Conservation (phyloP, 2,329 filamentous ascomycete genomes). For the Microsporum ferrugineum region DNA sequence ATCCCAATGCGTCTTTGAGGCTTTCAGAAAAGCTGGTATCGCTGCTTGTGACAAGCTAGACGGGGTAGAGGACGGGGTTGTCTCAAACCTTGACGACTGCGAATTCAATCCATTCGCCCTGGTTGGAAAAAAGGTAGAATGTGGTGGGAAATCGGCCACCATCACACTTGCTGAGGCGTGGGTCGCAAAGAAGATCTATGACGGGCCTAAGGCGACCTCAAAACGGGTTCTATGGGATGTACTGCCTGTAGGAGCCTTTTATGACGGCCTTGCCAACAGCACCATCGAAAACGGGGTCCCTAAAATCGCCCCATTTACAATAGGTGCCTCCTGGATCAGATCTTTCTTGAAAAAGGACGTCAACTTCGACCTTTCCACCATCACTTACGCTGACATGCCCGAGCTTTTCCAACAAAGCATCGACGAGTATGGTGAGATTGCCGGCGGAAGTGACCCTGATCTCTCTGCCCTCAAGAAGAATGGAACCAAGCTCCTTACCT, state of each 20-base stretch:
- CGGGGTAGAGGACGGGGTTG: neutral
- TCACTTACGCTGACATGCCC: neutral
- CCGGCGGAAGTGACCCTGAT: neutral
- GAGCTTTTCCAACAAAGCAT: neutral
- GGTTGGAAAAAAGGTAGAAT: neutral
- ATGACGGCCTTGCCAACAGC: neutral
- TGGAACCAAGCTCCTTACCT: neutral
- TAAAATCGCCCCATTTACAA: neutral
- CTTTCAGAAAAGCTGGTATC: neutral
- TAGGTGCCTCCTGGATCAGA: neutral
- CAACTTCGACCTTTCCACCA: neutral
- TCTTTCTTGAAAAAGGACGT: constrained; percentile 2
- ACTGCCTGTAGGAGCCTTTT: neutral
- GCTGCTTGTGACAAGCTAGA: neutral
- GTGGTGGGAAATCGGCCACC: neutral
- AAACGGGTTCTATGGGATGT: neutral
- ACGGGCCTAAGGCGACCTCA: neutral
- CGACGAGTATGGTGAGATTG: neutral
- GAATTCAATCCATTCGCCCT: neutral
- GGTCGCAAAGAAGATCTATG: neutral
- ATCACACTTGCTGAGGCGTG: neutral
- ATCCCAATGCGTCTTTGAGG: neutral
- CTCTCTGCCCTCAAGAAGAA: constrained; percentile 1
- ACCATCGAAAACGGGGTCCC: neutral
- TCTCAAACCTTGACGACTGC: neutral